These are phyloP conservation scores for Calonectria montana DNA, from an alignment of 2,329 filamentous ascomycete species.

Conservation along the genomic window DNA sequence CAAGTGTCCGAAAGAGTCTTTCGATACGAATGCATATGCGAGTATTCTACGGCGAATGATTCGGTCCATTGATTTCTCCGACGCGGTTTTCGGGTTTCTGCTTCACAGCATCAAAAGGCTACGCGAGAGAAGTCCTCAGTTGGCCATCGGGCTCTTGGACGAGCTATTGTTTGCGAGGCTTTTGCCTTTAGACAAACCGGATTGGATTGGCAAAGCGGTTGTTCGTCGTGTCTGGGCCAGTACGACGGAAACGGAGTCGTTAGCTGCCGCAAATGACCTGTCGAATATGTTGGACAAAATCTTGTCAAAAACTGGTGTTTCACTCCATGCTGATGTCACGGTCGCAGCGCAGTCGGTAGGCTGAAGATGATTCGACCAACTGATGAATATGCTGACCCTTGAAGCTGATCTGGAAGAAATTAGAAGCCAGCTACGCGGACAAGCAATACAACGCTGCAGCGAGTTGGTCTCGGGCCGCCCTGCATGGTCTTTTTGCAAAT, in stretches of 20 bases:
- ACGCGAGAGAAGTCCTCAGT: constrained; percentile 61
- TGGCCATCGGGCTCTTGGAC: constrained; percentile 67
- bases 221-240: constrained; percentile 76
- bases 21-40: constrained; percentile 61
- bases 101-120: constrained; percentile 76
- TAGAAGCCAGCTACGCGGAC: constrained; percentile 69
- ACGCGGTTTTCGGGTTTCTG: constrained; percentile 73
- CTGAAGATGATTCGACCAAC: constrained; percentile 19
- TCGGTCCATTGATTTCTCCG: constrained; percentile 67
- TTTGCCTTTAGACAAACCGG: constrained; percentile 57
- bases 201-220: constrained; percentile 77
- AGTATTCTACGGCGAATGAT: constrained; percentile 72
- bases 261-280: constrained; percentile 36
- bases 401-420: constrained; percentile 84
- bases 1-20: constrained; percentile 56
- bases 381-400: constrained; percentile 23
- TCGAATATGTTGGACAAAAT: constrained; percentile 49
- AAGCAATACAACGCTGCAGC: constrained; percentile 66
- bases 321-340: constrained; percentile 69
- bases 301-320: constrained; percentile 52
- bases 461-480: constrained; percentile 77
- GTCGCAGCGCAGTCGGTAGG: constrained; percentile 75
- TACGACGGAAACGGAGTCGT: constrained; percentile 56
- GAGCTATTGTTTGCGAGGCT: constrained; percentile 72
- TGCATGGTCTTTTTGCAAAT: constrained; percentile 74